A percentile compares a stretch with the other conserved stretches of the same genome.
phyloP scores from a whole-genome alignment of 257 asterid species.

The Forsythia viridissima region DNA sequence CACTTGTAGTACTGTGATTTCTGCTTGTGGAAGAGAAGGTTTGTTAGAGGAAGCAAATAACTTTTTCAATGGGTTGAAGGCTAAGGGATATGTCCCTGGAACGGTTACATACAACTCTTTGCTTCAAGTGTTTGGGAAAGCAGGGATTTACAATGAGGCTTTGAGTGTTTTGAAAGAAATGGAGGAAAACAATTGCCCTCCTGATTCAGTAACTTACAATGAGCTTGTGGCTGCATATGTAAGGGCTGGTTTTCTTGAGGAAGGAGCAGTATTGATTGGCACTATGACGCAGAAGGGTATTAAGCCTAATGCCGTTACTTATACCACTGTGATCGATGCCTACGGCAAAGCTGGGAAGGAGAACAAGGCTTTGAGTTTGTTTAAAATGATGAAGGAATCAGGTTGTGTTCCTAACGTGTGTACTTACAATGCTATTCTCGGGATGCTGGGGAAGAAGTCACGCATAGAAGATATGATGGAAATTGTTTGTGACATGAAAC shows the following conservation, averaged over 20 bases:
- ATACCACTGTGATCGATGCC: constrained; percentile 92
- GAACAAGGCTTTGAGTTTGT: constrained; percentile 69
- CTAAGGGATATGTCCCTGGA: constrained; percentile 71
- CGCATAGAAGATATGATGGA: constrained; percentile 88
- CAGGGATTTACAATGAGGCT: constrained; percentile 82
- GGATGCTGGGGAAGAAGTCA: constrained; percentile 90
- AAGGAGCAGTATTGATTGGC: constrained; percentile 74
- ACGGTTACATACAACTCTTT: constrained; percentile 80
- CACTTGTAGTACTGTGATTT: constrained; percentile 91
- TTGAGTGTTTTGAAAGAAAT: constrained; percentile 73
- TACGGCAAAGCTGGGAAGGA: constrained; percentile 86
- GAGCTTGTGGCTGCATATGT: constrained; percentile 89
- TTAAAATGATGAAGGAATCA: constrained; percentile 69
- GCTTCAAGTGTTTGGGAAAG: constrained; percentile 89
- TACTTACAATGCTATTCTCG: constrained; percentile 82
- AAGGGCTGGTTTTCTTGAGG: constrained; percentile 88
- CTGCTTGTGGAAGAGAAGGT: constrained; percentile 96
- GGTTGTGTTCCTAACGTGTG: constrained; percentile 96
- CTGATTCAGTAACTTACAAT: constrained; percentile 87
- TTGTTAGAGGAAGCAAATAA: constrained; percentile 79
- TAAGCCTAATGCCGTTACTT: constrained; percentile 83
- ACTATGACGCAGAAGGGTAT: constrained; percentile 82
- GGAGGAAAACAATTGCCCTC: constrained; percentile 86
- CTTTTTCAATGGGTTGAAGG: constrained; percentile 70
- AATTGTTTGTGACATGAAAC: constrained; percentile 71